Evolutionary conservation across 106 monocot genomes (phyloP).

Genomic region (Gastrodia elata): DNA sequence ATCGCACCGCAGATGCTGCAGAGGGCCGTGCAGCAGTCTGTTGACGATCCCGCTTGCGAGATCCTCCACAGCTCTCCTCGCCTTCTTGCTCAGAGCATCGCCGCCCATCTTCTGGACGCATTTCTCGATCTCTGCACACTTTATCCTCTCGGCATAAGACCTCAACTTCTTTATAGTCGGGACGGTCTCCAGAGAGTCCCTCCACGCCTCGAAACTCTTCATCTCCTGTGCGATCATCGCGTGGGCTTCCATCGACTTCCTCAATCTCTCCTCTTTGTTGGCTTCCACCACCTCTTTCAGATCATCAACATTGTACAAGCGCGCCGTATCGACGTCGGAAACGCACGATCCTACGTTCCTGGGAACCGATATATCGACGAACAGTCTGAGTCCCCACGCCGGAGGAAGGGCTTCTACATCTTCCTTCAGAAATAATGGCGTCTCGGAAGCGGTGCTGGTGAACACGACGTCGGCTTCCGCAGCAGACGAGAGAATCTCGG

Average conservation of each 20-base stretch:
- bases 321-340: conserved; percentile 28
- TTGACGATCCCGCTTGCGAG: conserved; percentile 77
- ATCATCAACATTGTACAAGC: conserved; percentile 84
- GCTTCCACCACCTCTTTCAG: conserved; percentile 95
- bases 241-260: conserved; percentile 90
- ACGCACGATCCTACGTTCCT: conserved; percentile 78
- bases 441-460: conserved; percentile 93
- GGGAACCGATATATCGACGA: conserved; percentile 91
- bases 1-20: conserved; percentile 96
- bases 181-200: conserved; percentile 94
- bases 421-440: conserved; percentile 74
- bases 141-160: conserved; percentile 77
- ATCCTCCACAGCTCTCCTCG: conserved; percentile 72
- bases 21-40: conserved; percentile 85
- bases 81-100: conserved; percentile 62
- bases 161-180: conserved; percentile 96
- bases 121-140: conserved; percentile 61
- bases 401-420: conserved; percentile 59
- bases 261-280: conserved; percentile 83
- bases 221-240: conserved; percentile 62
- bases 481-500: conserved; percentile 62
- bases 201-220: conserved; percentile 80
- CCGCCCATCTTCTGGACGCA: conserved; percentile 81
- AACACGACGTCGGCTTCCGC: conserved; percentile 92
- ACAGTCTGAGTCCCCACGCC: conserved; percentile 51